phyloP scores from a whole-genome alignment of 495 filamentous ascomycete species.

The Penicillium tannophilum region DNA sequence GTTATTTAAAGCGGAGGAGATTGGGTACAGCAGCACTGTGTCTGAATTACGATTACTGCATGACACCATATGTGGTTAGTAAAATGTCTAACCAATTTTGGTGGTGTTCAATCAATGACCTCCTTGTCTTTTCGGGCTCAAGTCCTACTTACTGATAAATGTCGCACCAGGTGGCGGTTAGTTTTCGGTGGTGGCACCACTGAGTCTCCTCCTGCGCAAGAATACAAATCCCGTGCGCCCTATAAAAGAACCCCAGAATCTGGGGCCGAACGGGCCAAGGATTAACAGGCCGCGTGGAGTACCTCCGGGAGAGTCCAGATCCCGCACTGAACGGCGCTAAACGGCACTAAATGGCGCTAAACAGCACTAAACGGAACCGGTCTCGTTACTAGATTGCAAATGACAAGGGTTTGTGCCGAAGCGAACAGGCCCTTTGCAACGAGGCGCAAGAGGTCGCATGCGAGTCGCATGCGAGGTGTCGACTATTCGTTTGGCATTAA shows the following conservation, averaged over 20 bases:
- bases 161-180: background rate
- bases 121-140: too few relatives aligned
- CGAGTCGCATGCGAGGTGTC: conserved; percentile 5
- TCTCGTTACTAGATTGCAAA: conserved; percentile 12
- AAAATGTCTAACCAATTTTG: too few relatives aligned
- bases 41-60: too few relatives aligned
- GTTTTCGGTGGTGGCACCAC: background rate
- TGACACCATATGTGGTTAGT: too few relatives aligned
- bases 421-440: conserved; percentile 10
- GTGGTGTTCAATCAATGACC: too few relatives aligned
- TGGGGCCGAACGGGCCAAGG: too few relatives aligned
- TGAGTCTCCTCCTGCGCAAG: background rate
- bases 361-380: background rate
- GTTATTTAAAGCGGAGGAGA: too few relatives aligned
- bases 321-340: background rate
- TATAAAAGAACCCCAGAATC: too few relatives aligned
- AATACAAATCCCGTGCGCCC: background rate
- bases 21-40: too few relatives aligned
- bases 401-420: conserved; percentile 20
- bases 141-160: background rate
- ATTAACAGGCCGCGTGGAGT: too few relatives aligned
- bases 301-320: too few relatives aligned
- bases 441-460: conserved; percentile 12
- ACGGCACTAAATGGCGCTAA: background rate
- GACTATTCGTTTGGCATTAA: conserved; percentile 17